Base-by-base conservation (phyloP, 352 stramenopile genomes). In the Thalassiosira ordinaria region DNA sequence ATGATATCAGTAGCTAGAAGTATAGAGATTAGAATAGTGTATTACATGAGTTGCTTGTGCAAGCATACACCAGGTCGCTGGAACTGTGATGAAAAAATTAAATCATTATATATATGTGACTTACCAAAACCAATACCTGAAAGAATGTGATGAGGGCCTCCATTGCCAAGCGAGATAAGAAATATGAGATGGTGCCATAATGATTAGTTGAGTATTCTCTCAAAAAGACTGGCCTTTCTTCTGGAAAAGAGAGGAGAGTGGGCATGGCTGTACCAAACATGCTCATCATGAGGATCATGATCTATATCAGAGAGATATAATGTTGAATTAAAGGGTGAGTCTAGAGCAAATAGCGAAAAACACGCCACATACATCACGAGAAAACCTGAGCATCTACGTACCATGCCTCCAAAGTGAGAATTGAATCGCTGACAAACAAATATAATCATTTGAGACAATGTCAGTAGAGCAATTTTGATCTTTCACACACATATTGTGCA, bases 161-260 rank as follows among this genome's bases (percentile, higher is more conserved):
- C 8, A 89, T 78, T 4, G 70, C 66, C 14, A 95, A 70, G 22
- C 88, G 82, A 22, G 88, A 89, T 22, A 93, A 29, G 39, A 94
- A 94, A 74, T 94, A 95, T 5, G 91, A 67, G 47, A 89, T 33
- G 9, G 89, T 82, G 14, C 56, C 66, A 65, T 94, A 95, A 44
- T 92, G 87, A 41, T 90, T 89, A 0, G 91, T 94, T 16, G 80
- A 91, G 62, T 94, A 95, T 67, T 95, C 91, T 53, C 91, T 60
- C 18, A 95, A 66, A 76, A 95, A 95, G 1, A 93, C 84, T 31
- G 89, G 88, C 27, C 91, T 81, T 67, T 94, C 86, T 49, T 90
- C 72, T 4, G 91, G 91, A 69, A 95, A 92, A 24, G 39, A 53
- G 4, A 92, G 67, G 4, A 92, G 63, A 37, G 82, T 77, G 44